Evolutionary conservation across 225 moss, liverwort and hornwort species (phyloP), one percentile per base, ranked within the genome.

Genomic region (Anthoceros angustus): DNA sequence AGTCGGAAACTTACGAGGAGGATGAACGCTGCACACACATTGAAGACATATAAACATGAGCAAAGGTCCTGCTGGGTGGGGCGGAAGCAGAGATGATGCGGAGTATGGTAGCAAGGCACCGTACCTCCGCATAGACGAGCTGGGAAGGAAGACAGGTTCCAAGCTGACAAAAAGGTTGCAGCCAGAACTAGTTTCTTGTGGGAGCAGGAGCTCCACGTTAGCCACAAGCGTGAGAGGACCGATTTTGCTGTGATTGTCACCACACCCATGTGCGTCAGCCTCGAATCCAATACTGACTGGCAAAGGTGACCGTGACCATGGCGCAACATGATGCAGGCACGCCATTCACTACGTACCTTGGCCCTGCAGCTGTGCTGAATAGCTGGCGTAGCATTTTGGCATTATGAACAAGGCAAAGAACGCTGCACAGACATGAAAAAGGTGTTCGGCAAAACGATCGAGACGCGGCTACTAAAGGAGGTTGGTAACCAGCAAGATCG

Each of bases 101-200:
- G 41, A 70, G 39, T 42, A 62, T 49, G 42, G 40, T 67, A 65
- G 39, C 24, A 50, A 64, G 63, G 0, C 10, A 39, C 42, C 79
- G 73, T 80, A 98, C 95, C 95, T 75, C 91, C 95, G 72, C 86
- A 98, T 55, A 92, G 75, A 46, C 95, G 88, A 70, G 92, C 78
- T 72, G 87, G 75, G 15, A 86, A 80, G 18, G 95, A 91, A 42
- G 92, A 82, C 63, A 86, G 71, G 68, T 98, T 98, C 95, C 95
- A 98, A 66, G 83, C 83, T 18, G 91, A 69, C 68, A 98, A 72
- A 63, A 98, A 80, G 62, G 75, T 76, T 41, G 76, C 88, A 66
- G 82, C 68, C 48, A 87, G 63, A 23, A 82, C 86, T 49, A 82
- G 88, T 72, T 92, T 98, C 63, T 98, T 98, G 70, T 98, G 91